A percentile compares a stretch with the other conserved stretches of the same genome.
Evolutionary conservation across 257 asterid genomes (phyloP).

Genomic region (Fraxinus pennsylvanica): DNA sequence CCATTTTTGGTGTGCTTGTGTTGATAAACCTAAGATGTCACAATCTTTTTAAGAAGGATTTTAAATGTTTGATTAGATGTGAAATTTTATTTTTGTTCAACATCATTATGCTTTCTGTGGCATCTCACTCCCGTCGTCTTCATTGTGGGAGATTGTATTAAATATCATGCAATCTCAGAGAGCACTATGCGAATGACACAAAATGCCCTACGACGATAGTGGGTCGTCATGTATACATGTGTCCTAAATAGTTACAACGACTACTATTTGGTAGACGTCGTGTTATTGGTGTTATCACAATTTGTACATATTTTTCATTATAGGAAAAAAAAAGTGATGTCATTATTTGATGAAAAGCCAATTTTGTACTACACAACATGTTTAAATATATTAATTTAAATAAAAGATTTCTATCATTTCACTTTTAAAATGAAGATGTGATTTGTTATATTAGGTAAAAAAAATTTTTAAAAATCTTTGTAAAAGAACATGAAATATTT

Average conservation of each 20-base stretch:
- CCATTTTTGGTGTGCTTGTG: constrained; percentile 22
- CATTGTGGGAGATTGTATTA: not conserved
- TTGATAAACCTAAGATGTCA: constrained; percentile 1
- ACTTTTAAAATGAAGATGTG: not conserved
- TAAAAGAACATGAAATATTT: too few species aligned
- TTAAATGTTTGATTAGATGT: not conserved
- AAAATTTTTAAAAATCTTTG: too few species aligned
- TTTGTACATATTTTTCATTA: too few species aligned
- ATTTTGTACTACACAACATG: too few species aligned
- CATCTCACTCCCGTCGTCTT: not conserved
- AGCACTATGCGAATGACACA: not conserved
- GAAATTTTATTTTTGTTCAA: not conserved
- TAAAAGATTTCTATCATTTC: too few species aligned
- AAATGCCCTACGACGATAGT: not conserved
- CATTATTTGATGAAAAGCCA: too few species aligned
- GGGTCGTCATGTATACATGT: not conserved
- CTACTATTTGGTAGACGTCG: too few species aligned
- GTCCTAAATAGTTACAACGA: not conserved
- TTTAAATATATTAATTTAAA: too few species aligned
- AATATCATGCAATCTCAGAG: not conserved
- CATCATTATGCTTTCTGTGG: not conserved
- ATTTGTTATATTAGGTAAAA: too few species aligned
- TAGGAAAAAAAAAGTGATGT: too few species aligned
- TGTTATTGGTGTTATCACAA: too few species aligned
- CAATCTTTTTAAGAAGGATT: not conserved